These are phyloP conservation scores for Pilatotrama ljubarskyi DNA, from an alignment of 768 basidiomycete species.

Conservation along the genomic window DNA sequence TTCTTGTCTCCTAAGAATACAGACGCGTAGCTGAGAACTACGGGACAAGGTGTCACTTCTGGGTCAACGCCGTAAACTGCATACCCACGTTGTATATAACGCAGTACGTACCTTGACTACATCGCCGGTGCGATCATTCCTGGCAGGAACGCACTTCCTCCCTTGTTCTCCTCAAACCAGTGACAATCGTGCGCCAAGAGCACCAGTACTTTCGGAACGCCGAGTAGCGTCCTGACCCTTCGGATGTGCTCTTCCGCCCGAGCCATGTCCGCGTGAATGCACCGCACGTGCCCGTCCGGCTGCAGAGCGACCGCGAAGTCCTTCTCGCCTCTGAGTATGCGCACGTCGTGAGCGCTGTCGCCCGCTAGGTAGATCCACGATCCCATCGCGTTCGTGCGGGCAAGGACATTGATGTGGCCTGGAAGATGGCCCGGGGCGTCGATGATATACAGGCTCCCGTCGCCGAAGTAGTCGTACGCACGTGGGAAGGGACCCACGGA, in stretches of 20 bases:
- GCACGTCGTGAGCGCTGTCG: constrained; percentile 57
- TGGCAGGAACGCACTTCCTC: constrained; percentile 39
- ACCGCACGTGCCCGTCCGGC: constrained; percentile 32
- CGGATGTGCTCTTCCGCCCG: constrained; percentile 44
- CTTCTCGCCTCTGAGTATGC: constrained; percentile 48
- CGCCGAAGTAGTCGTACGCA: constrained; percentile 55
- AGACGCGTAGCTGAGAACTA: no score
- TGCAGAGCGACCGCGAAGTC: constrained; percentile 35
- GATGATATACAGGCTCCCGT: constrained; percentile 58
- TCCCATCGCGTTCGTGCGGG: constrained; percentile 52
- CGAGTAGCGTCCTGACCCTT: constrained; percentile 40
- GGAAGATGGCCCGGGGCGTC: constrained; percentile 56
- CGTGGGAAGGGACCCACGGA: constrained; percentile 52
- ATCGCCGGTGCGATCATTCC: constrained; percentile 14
- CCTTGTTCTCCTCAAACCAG: constrained; percentile 53
- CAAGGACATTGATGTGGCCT: constrained; percentile 57
- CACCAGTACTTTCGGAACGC: constrained; percentile 42
- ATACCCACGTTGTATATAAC: not conserved
- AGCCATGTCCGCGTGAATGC: constrained; percentile 46
- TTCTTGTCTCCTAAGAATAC: no score
- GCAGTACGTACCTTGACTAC: not conserved
- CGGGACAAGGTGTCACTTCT: no score
- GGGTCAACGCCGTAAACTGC: no score
- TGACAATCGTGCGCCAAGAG: constrained; percentile 53
- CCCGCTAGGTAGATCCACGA: constrained; percentile 58